Evolutionary conservation across 2,329 filamentous ascomycete species (phyloP), one percentile per base, ranked within the genome.

Genomic region (Onygena corvina): DNA sequence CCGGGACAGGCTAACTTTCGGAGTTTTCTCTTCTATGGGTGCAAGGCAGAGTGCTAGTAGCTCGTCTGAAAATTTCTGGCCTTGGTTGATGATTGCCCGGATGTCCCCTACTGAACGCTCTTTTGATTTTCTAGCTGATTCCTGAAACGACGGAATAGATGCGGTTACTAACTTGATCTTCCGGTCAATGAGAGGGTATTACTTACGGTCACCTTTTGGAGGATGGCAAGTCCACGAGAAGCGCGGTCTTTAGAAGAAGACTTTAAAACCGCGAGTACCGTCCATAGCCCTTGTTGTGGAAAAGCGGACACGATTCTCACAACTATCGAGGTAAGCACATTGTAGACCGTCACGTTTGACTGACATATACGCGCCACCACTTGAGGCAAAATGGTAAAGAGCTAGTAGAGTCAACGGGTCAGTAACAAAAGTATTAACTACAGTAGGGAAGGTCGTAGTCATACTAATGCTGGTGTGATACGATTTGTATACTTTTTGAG

Each of bases 301-400:
- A 95, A 85, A n/a, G 80, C 74, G 35, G 80, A 76, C 6, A 94
- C 82, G n/a, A 95, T 86, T 62, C 86, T 90, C 53, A 83, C 71
- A 49, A 98, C 88, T 56, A 96, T 90, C 29, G 76, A 75, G 48
- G 82, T 79, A 4, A 99, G 70, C 7, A 85, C 72, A 51, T 82
- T 79, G 66, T 86, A 93, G 1, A 94, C 87, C 1, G 80, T 77
- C 3, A 66, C 66, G 62, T 94, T 86, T 1, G 83, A 80, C 67
- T 98, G 92, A 40, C 85, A 86, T 59, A 99, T 95, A 27, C 92
- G 82, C n/a, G 90, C 92, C 50, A 98, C 85, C 53, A 98, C 84
- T 66, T 98, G 92, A 3, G 92, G 85, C 35, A 99, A 73, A 4
- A 90, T 80, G 1, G 74, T 76, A 57, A 74, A 75, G 23, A 74